A percentile compares a stretch with the other conserved stretches of the same genome.
These are phyloP conservation scores for Ophiorrhiza pumila DNA, from an alignment of 257 asterid species.

Conservation along the genomic window DNA sequence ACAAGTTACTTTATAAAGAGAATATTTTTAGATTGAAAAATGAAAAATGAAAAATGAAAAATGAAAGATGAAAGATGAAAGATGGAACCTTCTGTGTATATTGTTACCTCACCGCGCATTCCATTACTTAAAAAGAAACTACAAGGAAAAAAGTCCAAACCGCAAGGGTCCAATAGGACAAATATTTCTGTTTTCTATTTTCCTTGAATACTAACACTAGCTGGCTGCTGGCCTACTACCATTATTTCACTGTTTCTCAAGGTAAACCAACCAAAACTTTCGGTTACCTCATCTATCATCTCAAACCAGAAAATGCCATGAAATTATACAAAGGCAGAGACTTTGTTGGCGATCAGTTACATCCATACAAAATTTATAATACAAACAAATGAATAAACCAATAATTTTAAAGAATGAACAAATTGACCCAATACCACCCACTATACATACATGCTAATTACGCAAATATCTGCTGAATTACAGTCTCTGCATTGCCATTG, in stretches of 20 bases:
- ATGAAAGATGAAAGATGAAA: too few relatives aligned
- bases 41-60: too few relatives aligned
- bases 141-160: too few relatives aligned
- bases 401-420: conserved; percentile 23
- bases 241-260: neutral
- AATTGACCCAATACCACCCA: conserved; percentile 9
- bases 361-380: neutral
- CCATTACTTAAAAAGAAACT: too few relatives aligned
- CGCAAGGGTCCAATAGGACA: too few relatives aligned
- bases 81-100: too few relatives aligned
- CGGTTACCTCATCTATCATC: conserved; percentile 1
- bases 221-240: neutral
- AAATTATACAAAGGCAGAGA: neutral
- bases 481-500: conserved; percentile 86
- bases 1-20: too few relatives aligned
- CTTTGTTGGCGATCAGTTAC: neutral
- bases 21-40: too few relatives aligned
- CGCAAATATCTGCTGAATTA: conserved; percentile 86
- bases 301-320: neutral
- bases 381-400: conserved; percentile 15
- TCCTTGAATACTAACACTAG: too few relatives aligned
- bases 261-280: conserved; percentile 13
- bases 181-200: neutral
- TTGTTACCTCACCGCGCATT: too few relatives aligned
- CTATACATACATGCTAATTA: conserved; percentile 23